Conservation (phyloP, 2,329 filamentous ascomycete species). For the Elsinoe fawcettii region DNA sequence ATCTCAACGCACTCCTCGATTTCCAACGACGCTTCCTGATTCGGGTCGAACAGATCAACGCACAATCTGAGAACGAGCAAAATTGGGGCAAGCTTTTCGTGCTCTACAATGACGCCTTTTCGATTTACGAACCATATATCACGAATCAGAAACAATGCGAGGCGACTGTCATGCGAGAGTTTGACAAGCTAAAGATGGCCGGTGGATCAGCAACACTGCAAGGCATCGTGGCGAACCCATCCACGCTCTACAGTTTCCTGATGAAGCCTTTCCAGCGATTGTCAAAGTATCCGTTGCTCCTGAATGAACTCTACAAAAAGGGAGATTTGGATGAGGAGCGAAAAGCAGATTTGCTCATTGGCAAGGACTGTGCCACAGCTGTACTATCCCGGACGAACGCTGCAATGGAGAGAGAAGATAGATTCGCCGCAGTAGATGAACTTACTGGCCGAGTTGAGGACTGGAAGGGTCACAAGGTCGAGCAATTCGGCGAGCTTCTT, state of each 20-base stretch:
- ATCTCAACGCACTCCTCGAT: constrained; percentile 88
- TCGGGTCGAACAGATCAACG: constrained; percentile 90
- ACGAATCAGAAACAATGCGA: constrained; percentile 92
- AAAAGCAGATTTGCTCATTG: constrained; percentile 63
- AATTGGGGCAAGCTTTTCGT: constrained; percentile 94
- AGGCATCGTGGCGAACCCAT: constrained; percentile 76
- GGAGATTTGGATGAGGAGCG: constrained; percentile 62
- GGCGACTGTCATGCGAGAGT: constrained; percentile 71
- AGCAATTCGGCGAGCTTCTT: constrained; percentile 83
- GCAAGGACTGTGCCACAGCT: constrained; percentile 73
- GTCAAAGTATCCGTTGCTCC: constrained; percentile 84
- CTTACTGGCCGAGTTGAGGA: constrained; percentile 80
- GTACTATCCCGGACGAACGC: constrained; percentile 82
- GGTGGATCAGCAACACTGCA: constrained; percentile 51
- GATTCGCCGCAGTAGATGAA: constrained; percentile 76
- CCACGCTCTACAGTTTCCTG: constrained; percentile 82
- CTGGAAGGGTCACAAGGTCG: constrained; percentile 88
- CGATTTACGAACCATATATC: constrained; percentile 94
- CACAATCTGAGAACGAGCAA: constrained; percentile 65
- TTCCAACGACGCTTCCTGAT: constrained; percentile 94
- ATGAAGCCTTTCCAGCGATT: constrained; percentile 94
- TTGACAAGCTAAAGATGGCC: constrained; percentile 74
- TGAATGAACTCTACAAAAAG: constrained; percentile 83
- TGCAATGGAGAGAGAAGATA: constrained; percentile 79
- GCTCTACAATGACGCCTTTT: constrained; percentile 75